Conservation (phyloP, 23 red algal genomes). For the Gracilaria vermiculophylla region DNA sequence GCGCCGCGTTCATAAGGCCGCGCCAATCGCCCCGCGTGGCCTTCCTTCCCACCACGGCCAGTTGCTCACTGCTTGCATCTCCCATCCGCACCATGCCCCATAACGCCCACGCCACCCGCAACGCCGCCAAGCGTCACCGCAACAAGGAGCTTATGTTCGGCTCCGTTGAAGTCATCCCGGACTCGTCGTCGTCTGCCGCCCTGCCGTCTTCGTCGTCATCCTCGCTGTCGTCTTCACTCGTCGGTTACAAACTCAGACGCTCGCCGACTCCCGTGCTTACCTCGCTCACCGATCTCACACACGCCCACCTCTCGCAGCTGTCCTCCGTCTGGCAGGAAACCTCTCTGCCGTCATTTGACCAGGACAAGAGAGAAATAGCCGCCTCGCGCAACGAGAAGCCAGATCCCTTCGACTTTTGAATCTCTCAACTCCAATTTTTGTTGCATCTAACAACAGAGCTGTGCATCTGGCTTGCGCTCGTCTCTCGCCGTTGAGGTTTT, state of each 20-base stretch:
- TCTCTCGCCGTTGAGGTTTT: too few relatives aligned
- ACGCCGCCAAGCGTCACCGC: not conserved
- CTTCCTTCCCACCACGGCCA: too few relatives aligned
- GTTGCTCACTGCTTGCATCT: too few relatives aligned
- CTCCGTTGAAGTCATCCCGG: not conserved
- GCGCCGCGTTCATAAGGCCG: too few relatives aligned
- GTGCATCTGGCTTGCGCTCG: not conserved
- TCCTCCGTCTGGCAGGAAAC: slow-evolving; percentile 46
- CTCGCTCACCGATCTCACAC: slow-evolving; percentile 31
- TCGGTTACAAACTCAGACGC: slow-evolving; percentile 22
- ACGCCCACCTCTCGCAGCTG: slow-evolving; percentile 37
- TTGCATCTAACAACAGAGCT: not conserved
- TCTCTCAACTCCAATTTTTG: not conserved
- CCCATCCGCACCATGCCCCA: not conserved
- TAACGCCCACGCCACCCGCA: not conserved
- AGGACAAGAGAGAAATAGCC: slow-evolving; percentile 36
- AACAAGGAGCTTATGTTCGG: not conserved
- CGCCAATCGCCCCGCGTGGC: too few relatives aligned
- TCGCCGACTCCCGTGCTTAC: slow-evolving; percentile 55
- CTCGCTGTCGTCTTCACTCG: not conserved
- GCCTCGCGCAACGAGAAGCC: not conserved
- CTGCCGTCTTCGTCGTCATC: not conserved
- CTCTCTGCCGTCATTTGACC: slow-evolving; percentile 18
- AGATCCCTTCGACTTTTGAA: slow-evolving; percentile 54
- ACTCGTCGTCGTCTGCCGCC: not conserved